A percentile compares a stretch with the other conserved stretches of the same genome.
phyloP scores from a whole-genome alignment of 106 monocot species.

The Dioscorea alata region DNA sequence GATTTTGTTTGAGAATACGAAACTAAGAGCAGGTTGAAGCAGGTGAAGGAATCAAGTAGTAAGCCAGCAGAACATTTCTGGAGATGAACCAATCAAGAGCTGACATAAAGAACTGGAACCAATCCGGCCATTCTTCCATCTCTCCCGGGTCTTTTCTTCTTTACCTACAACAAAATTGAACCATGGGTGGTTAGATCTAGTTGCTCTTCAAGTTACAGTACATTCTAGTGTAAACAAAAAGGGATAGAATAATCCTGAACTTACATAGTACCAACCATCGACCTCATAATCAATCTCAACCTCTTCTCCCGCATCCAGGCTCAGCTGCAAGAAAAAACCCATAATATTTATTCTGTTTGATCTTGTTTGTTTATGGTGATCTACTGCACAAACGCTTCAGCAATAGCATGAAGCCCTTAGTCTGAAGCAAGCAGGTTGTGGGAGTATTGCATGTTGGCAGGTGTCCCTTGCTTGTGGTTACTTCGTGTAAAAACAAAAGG shows the following conservation, averaged over 20 bases:
- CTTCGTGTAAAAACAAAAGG: no score
- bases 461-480: no score
- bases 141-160: constrained; percentile 89
- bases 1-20: no score
- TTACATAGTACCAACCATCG: constrained; percentile 99
- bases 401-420: no score
- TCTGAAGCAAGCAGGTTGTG: no score
- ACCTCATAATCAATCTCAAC: constrained; percentile 97
- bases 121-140: constrained; percentile 90
- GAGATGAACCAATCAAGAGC: constrained; percentile 14
- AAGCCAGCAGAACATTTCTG: not conserved
- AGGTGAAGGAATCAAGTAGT: no score
- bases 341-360: not conserved
- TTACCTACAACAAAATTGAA: constrained; percentile 51
- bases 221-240: not conserved
- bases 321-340: constrained; percentile 55
- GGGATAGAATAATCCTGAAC: constrained; percentile 17
- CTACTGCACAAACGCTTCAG: no score
- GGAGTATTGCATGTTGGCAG: no score
- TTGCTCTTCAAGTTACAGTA: not conserved
- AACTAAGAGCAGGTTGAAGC: no score
- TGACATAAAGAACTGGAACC: constrained; percentile 94
- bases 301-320: constrained; percentile 82
- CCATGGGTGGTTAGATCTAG: not conserved
- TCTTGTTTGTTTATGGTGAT: no score